Evolutionary conservation across 371 early-diverging fungal genomes (phyloP), one percentile per base, ranked within the genome.

Genomic region (Fennellomyces sp.): DNA sequence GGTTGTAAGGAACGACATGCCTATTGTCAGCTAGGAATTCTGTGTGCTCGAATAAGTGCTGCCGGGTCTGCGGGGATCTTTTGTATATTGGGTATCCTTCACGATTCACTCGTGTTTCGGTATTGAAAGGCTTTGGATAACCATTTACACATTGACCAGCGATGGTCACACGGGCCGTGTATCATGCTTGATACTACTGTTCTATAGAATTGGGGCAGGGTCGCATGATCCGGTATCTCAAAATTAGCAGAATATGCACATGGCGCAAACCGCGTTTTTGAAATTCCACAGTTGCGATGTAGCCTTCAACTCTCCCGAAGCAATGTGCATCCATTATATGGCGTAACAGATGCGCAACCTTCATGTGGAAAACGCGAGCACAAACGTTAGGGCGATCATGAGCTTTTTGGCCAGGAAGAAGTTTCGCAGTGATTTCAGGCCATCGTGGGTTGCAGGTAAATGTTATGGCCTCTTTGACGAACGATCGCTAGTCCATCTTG

Each of bases 1-100:
- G 71, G 33, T 66, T 79, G 35, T 79, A 52, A 5, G 72, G 73
- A 3, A 73, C 66, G 28, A 70, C 57, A 65, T 62, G 67, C 10
- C 56, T 5, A 48, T 75, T 75, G 36, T 70, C 58, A 1, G 45
- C 45, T 5, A 45, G 23, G 17, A 45, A 45, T 5, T 15, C 19
- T 4, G 27, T 5, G 5, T 6, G 8, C 8, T 5, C 11, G 45
- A 45, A 45, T 5, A 45, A n/a, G 15, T 45, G 45, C 36, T 36
- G 36, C 11, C 36, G 23, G 33, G 12, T 36, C 23, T 35, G 15
- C 12, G 27, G 19, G 3, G 26, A 19, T 11, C 50, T 2, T 23
- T 29, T 11, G 51, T 49, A 58, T 3, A 23, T 26, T 2, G 50
- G 50, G 25, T 48, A 49, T 3, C 59, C 50, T 12, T 48, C 50